Percentiles rank a stretch among this genome's conserved stretches.
phyloP scores from a whole-genome alignment of 352 stramenopile species.

The Pythium periplocum region DNA sequence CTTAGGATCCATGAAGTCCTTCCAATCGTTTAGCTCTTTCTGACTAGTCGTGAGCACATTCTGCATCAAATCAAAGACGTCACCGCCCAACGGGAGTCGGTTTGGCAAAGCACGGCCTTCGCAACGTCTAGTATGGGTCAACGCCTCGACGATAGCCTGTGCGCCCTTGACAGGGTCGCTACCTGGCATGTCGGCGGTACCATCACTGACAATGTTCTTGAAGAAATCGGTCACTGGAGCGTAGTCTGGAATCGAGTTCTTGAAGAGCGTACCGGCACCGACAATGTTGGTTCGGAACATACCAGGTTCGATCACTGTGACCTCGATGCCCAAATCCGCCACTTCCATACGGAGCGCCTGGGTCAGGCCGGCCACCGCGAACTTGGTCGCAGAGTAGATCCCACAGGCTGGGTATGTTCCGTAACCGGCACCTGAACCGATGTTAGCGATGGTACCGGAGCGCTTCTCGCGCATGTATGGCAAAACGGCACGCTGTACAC shows the following conservation, averaged over 20 bases:
- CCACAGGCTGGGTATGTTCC: constrained; percentile 21
- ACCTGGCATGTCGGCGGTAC: not conserved
- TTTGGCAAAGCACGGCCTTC: too few relatives aligned
- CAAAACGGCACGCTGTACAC: constrained; percentile 26
- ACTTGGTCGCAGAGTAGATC: constrained; percentile 35
- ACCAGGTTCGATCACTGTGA: constrained; percentile 5
- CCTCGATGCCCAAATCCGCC: constrained; percentile 23
- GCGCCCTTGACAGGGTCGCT: constrained; percentile 15
- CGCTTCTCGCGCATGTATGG: constrained; percentile 32
- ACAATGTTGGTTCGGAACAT: constrained; percentile 4
- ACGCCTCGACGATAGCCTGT: constrained; percentile 16
- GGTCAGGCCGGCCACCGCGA: constrained; percentile 30
- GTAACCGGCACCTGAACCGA: constrained; percentile 33
- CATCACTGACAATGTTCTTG: not conserved
- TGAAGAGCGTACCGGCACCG: not conserved
- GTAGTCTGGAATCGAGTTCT: not conserved
- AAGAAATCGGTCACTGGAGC: not conserved
- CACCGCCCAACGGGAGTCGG: not conserved
- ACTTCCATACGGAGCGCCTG: constrained; percentile 28
- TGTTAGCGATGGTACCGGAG: constrained; percentile 32
- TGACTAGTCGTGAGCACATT: too few relatives aligned
- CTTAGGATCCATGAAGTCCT: too few relatives aligned
- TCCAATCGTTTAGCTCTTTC: too few relatives aligned
- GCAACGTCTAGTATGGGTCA: constrained; percentile 18
- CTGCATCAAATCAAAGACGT: too few relatives aligned